Conservation (phyloP, 208 protist species). For the Acanthamoeba healyi region DNA sequence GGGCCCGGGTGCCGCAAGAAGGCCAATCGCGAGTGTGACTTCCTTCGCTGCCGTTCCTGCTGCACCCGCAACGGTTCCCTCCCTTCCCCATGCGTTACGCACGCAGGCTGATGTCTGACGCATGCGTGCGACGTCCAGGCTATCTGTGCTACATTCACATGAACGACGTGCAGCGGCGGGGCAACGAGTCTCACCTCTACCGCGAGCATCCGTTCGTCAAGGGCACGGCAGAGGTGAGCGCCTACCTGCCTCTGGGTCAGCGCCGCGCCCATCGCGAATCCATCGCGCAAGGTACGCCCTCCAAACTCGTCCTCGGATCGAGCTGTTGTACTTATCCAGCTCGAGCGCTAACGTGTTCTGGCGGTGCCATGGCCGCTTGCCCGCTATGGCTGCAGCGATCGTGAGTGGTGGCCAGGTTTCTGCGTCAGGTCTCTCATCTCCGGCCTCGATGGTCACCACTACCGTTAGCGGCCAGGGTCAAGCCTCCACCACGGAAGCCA, state of each 20-base stretch:
- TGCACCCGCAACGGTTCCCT: constrained; percentile 14
- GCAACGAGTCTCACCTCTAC: constrained; percentile 25
- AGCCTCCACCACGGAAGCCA: neutral
- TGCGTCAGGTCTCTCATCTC: neutral
- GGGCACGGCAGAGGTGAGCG: neutral
- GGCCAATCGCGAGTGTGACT: constrained; percentile 17
- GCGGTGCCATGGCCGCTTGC: too few relatives aligned
- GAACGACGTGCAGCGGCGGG: constrained; percentile 38
- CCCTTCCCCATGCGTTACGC: too few relatives aligned
- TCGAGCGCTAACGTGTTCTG: too few relatives aligned
- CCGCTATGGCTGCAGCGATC: neutral
- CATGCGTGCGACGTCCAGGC: neutral
- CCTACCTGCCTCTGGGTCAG: neutral
- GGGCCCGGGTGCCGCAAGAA: constrained; percentile 8
- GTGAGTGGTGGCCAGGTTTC: neutral
- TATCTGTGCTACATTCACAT: constrained; percentile 15
- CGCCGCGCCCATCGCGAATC: constrained; percentile 6
- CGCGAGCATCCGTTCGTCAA: constrained; percentile 24
- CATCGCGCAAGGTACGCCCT: neutral
- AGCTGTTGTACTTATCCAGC: too few relatives aligned
- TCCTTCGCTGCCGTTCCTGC: constrained; percentile 10
- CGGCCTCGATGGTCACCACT: too few relatives aligned
- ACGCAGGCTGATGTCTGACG: neutral
- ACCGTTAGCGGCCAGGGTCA: neutral
- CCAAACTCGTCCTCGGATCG: too few relatives aligned